Conservation (phyloP, 306 rosid species). For the Albizia julibrissin region DNA sequence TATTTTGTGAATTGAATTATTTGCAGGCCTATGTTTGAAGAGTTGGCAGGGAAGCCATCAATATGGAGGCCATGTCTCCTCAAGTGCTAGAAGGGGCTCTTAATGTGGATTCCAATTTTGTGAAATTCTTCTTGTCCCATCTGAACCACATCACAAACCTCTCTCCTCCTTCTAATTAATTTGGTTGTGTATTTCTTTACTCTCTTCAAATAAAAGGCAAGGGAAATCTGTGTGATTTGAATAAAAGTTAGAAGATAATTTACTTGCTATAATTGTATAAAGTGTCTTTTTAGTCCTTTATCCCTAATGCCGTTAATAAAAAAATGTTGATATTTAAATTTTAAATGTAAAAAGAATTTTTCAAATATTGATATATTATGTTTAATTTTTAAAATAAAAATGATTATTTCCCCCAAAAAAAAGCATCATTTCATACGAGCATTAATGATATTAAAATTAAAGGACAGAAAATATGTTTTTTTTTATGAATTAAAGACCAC, state of each 20-base stretch:
- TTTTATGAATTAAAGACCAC: too few relatives aligned
- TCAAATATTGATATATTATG: too few relatives aligned
- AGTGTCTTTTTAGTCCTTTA: too few relatives aligned
- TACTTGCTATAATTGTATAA: background rate
- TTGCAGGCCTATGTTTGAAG: conserved; percentile 46
- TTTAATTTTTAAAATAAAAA: too few relatives aligned
- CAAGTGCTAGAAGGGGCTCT: conserved; percentile 39
- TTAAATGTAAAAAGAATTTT: too few relatives aligned
- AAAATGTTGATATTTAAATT: too few relatives aligned
- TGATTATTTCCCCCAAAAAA: too few relatives aligned
- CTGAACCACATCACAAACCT: background rate
- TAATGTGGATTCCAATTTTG: conserved; percentile 33
- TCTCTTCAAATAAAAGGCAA: background rate
- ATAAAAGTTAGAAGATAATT: background rate
- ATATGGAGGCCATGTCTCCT: conserved; percentile 46
- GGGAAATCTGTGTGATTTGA: background rate
- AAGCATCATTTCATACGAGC: too few relatives aligned
- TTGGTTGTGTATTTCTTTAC: background rate
- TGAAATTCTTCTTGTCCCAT: conserved; percentile 35
- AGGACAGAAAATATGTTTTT: too few relatives aligned
- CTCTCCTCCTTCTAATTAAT: background rate
- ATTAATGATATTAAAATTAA: too few relatives aligned
- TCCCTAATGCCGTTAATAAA: too few relatives aligned
- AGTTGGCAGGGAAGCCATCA: conserved; percentile 36
- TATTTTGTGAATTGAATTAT: background rate